Base-by-base conservation (phyloP, 129 eudicot genomes). In the Pittosporum tobira region DNA sequence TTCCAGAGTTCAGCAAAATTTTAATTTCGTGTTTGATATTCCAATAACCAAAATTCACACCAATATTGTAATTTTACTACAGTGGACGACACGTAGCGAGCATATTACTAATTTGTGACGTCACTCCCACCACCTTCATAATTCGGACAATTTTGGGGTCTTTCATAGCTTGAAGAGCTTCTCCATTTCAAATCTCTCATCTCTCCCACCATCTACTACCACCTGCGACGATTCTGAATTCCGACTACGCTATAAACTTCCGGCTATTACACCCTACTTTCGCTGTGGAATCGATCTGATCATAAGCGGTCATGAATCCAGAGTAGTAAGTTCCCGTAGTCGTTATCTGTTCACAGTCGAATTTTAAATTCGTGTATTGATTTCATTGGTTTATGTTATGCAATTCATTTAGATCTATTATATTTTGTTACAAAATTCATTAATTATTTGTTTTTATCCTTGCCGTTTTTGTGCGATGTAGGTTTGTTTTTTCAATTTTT, bases 291-390 rank as follows among this genome's bases (percentile, higher is more conserved):
- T 44, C 64, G 51, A 46, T 69, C 54, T 62, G 63, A 20, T 16
- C 62, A n/a, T 8, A 7, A 45, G 6, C 50, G 28, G 69, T 37
- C 77, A 81, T 81, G 88, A 81, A 77, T 81, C 79, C 83, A 1
- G 88, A 81, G 62, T 81, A 81, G 88, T 81, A 64, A 69, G 80
- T 64, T 48, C 19, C 1, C 36, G 8, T 68, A 9, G 29, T 28
- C 46, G 46, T 40, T 40, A 40, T 40, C 3, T 1, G 14, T 40
- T 2, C 11, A 4, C 14, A 12, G n/a, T 13, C n/a, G 46, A 59
- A 34, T 50, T 59, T 34, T 5, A 6, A 24, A 7, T 21, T 2
- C 28, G 47, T 20, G 48, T 28, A 3, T 48, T 48, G 4, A 3
- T 45, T 6, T 45, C 4, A 0, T 45, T 18, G 21, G 40, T 34